phyloP scores from a whole-genome alignment of 345 rosid genomes.

The Eucalyptus grandis region DNA sequence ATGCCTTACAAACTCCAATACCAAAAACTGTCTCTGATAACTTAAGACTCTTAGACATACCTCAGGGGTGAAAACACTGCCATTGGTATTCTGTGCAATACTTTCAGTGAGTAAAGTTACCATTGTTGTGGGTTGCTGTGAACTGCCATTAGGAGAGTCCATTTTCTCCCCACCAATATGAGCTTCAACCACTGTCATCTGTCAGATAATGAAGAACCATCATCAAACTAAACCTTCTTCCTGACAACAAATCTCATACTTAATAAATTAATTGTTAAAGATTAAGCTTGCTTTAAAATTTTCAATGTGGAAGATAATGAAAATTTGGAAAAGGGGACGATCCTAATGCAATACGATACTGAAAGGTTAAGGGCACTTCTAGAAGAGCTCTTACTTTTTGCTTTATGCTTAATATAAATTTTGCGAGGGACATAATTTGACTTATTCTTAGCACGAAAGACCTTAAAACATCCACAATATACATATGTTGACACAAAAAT shows the following conservation, averaged over 20 bases:
- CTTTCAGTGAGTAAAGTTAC: constrained; percentile 8
- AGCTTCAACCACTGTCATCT: not conserved
- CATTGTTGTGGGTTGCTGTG: not conserved
- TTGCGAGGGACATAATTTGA: not conserved
- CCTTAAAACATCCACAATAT: not conserved
- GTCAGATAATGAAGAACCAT: not conserved
- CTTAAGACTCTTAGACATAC: not conserved
- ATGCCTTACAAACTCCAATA: not conserved
- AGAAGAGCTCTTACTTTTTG: not conserved
- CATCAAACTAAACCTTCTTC: not conserved
- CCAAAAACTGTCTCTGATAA: not conserved
- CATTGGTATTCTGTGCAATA: constrained; percentile 15
- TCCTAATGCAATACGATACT: not conserved
- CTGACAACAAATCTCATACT: not conserved
- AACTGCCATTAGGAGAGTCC: not conserved
- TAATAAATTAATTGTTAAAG: not conserved
- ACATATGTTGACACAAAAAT: not conserved
- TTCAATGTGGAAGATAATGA: not conserved
- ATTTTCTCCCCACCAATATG: not conserved
- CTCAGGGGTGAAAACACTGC: constrained; percentile 1
- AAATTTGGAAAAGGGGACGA: not conserved
- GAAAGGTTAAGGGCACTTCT: not conserved
- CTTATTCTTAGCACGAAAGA: not conserved
- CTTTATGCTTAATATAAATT: not conserved
- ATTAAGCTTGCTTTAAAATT: not conserved